Evolutionary conservation across 345 rosid species (phyloP), one percentile per base, ranked within the genome.

Genomic region (Syzygium aqueum): DNA sequence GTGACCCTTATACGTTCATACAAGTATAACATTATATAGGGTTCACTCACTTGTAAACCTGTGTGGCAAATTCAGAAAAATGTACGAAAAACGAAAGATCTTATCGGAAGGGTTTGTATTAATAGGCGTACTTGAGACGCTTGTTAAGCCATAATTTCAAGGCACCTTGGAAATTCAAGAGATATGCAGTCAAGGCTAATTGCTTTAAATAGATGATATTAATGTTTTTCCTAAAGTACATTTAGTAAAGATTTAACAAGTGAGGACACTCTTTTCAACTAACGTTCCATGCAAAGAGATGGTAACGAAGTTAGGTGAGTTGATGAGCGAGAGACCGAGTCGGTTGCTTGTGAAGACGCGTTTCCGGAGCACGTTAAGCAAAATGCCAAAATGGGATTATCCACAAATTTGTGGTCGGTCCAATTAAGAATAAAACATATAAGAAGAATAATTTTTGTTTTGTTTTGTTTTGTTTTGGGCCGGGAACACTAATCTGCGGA

Each of bases 91-190:
- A 59, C 5, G 30, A 59, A 59, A 59, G 7, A 59, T 11, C 5
- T 59, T 27, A 27, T 25, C 2, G 0, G 0, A 59, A 11, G 0
- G 2, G 7, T 3, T 59, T 0, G 27, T 59, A 11, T 59, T 11
- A 59, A 27, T 3, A 0, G 6, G 8, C 5, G 0, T 27, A 11
- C 3, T 59, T 0, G 2, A 59, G 8, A 27, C 2, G 27, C 8
- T 59, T 25, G 27, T 3, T 11, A 59, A 59, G 7, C 27, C 0
- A 57, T 23, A 57, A 57, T 57, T 2, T 23, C 6, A 10, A 57
- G 63, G 25, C 0, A 57, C 5, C 25, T 23, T 57, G n/a, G 5
- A 9, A 65, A 28, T 2, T 0, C 0, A 65, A 65, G 17, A 28
- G 1, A 65, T 7, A 28, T 28, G 7, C 30, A 9, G 21, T 63